A percentile compares a stretch with the other conserved stretches of the same genome.
phyloP scores from a whole-genome alignment of 2,329 filamentous ascomycete species.

The Ophiostoma australiae region DNA sequence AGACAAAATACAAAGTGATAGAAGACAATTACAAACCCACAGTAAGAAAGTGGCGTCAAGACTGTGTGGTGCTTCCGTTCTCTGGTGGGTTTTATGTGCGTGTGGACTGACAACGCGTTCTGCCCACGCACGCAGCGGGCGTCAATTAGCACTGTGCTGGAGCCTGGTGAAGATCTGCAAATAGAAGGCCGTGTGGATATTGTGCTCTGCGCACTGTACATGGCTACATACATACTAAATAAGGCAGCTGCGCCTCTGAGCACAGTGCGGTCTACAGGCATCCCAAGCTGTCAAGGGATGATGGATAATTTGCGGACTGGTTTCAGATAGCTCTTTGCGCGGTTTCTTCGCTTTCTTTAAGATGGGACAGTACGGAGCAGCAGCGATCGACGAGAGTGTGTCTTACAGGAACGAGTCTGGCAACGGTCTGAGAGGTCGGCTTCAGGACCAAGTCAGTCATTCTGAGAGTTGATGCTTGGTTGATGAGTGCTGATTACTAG shows the following conservation, averaged over 20 bases:
- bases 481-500: too few relatives aligned
- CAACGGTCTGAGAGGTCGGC: neutral
- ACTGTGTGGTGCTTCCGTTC: constrained; percentile 16
- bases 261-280: neutral
- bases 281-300: constrained; percentile 1
- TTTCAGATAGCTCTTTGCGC: constrained; percentile 3
- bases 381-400: constrained; percentile 1
- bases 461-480: too few relatives aligned
- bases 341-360: neutral
- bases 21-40: constrained; percentile 18
- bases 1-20: neutral
- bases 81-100: constrained; percentile 9
- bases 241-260: neutral
- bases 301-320: constrained; percentile 1
- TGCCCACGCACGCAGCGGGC: neutral
- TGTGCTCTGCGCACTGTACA: neutral
- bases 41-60: constrained; percentile 20
- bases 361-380: neutral
- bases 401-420: neutral
- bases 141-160: constrained; percentile 19
- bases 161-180: neutral
- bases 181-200: neutral
- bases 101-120: constrained; percentile 19
- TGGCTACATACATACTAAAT: too few relatives aligned
- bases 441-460: neutral